Evolutionary conservation across 345 rosid species (phyloP).

Genomic region (Populus euphratica): DNA sequence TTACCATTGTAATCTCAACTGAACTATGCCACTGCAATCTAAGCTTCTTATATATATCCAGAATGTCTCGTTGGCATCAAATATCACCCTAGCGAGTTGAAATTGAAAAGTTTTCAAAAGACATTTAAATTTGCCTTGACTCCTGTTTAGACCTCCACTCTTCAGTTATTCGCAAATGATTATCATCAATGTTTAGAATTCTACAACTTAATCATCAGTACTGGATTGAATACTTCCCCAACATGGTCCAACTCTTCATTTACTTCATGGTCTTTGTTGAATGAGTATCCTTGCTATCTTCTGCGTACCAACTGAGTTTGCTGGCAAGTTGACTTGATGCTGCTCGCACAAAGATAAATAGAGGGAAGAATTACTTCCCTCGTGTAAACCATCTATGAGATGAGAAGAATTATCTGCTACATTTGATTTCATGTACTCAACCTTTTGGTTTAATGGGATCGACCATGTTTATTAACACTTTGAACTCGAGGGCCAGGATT

Average conservation of each 20-base stretch:
- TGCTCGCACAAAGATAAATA: background rate
- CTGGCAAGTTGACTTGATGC: background rate
- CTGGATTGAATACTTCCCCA: background rate
- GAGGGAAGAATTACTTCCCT: background rate
- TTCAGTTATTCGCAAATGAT: background rate
- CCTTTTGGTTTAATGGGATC: too few species aligned
- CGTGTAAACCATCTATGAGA: background rate
- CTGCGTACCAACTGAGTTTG: background rate
- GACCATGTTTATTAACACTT: too few species aligned
- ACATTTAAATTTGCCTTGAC: background rate
- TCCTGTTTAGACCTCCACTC: background rate
- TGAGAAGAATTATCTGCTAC: background rate
- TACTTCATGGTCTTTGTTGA: background rate
- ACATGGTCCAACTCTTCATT: background rate
- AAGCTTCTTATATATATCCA: background rate
- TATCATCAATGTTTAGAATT: too few species aligned
- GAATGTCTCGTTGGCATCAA: background rate
- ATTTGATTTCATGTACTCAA: too few species aligned
- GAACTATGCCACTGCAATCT: slow-evolving; percentile 4
- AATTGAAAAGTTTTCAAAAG: background rate
- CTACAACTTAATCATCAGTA: background rate
- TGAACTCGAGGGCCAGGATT: too few species aligned
- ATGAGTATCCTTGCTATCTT: background rate
- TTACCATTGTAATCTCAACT: slow-evolving; percentile 1
- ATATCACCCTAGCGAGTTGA: background rate